A percentile compares a stretch with the other conserved stretches of the same genome.
Conservation (phyloP, 257 asterid species). For the Ilex aquifolium region DNA sequence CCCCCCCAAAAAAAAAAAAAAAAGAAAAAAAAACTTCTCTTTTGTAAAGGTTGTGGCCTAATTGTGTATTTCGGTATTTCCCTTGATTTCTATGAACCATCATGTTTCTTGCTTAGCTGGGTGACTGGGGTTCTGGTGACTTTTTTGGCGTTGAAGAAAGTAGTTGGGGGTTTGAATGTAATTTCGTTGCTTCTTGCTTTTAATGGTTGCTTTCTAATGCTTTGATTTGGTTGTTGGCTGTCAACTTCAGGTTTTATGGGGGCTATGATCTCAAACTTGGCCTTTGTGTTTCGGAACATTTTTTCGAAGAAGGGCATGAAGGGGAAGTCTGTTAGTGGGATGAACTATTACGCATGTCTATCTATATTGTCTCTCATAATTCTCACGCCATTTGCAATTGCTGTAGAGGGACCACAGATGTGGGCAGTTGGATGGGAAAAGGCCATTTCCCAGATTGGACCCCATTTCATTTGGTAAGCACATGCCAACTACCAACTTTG, state of each 20-base stretch:
- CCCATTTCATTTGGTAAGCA: conserved; percentile 80
- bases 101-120: conserved; percentile 21
- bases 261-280: conserved; percentile 97
- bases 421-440: conserved; percentile 75
- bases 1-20: too few species aligned
- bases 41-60: too few species aligned
- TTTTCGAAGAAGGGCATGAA: conserved; percentile 98
- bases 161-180: too few species aligned
- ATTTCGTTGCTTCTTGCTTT: too few species aligned
- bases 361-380: conserved; percentile 74
- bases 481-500: conserved; percentile 20
- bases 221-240: conserved; percentile 35
- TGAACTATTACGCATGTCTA: conserved; percentile 95
- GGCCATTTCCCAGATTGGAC: conserved; percentile 70
- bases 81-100: conserved; percentile 1
- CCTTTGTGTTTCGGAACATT: conserved; percentile 92
- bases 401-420: conserved; percentile 96
- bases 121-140: conserved; percentile 7
- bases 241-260: conserved; percentile 87
- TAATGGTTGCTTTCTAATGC: conserved; percentile 23
- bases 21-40: too few species aligned
- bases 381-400: conserved; percentile 92
- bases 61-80: not conserved
- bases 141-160: not conserved
- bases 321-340: conserved; percentile 92